Evolutionary conservation across 2,329 filamentous ascomycete genomes (phyloP).

Genomic region (Microcyclosporella mali): DNA sequence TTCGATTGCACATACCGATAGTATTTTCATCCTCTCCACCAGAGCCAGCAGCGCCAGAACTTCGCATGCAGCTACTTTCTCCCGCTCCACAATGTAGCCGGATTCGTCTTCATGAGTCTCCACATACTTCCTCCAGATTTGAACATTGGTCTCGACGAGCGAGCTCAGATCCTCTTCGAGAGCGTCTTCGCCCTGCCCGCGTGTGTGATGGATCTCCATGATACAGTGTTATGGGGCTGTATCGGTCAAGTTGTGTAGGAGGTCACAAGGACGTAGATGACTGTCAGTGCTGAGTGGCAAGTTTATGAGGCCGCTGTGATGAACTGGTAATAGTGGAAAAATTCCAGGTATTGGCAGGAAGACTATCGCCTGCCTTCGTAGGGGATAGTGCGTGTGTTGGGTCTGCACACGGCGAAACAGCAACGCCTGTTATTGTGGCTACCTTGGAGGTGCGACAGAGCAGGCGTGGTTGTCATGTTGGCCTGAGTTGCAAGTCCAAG

Average conservation of each 20-base stretch:
- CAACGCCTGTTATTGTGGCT: too few relatives aligned
- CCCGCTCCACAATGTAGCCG: neutral
- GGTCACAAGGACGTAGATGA: neutral
- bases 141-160: neutral
- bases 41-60: neutral
- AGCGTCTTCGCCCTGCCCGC: neutral
- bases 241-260: neutral
- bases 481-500: too few relatives aligned
- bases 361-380: too few relatives aligned
- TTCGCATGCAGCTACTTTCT: neutral
- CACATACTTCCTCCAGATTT: neutral
- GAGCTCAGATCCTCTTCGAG: neutral
- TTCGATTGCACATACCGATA: too few relatives aligned
- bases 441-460: too few relatives aligned
- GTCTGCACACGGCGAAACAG: too few relatives aligned
- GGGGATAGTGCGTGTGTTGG: too few relatives aligned
- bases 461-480: too few relatives aligned
- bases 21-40: conserved; percentile 1
- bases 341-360: too few relatives aligned
- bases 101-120: neutral
- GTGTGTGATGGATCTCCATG: neutral
- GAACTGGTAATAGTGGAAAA: too few relatives aligned
- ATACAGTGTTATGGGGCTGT: neutral
- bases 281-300: too few relatives aligned
- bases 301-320: too few relatives aligned